A percentile compares a stretch with the other conserved stretches of the same genome.
Conservation (phyloP, 768 basidiomycete species). For the Hygrophoropsis aurantiaca region DNA sequence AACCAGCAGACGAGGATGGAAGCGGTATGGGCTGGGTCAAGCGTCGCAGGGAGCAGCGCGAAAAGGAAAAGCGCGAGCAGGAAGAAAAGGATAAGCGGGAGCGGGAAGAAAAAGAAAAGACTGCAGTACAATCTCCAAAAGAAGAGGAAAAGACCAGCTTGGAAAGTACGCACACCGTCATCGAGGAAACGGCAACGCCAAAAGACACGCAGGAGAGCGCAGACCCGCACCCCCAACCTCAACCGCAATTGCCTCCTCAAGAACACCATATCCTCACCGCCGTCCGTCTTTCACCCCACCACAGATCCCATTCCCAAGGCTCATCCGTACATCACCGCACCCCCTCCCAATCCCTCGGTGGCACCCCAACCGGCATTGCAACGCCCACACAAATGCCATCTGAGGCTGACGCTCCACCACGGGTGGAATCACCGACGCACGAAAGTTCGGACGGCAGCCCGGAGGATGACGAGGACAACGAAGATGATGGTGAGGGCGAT, state of each 20-base stretch:
- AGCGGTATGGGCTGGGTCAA: constrained; percentile 87
- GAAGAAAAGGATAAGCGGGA: constrained; percentile 27
- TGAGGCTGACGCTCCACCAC: constrained; percentile 3
- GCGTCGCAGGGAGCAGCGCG: constrained; percentile 58
- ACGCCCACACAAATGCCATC: constrained; percentile 4
- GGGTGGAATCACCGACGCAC: constrained; percentile 11
- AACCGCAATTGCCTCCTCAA: constrained; percentile 13
- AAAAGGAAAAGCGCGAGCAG: constrained; percentile 43
- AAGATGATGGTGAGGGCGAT: constrained; percentile 6
- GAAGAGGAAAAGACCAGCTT: constrained; percentile 21
- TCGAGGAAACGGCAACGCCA: constrained; percentile 20
- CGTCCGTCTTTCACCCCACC: constrained; percentile 21
- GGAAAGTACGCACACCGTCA: constrained; percentile 21
- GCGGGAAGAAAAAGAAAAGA: constrained; percentile 13
- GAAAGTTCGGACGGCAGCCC: constrained; percentile 7
- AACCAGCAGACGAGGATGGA: constrained; percentile 69
- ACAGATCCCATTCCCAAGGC: constrained; percentile 6
- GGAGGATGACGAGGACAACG: constrained; percentile 15
- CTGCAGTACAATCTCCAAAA: constrained; percentile 1
- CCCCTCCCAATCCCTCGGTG: constrained; percentile 7
- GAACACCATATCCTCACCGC: constrained; percentile 22
- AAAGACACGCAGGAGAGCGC: constrained; percentile 18
- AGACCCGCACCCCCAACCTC: constrained; percentile 3
- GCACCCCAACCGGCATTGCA: constrained; percentile 8
- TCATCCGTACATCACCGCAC: constrained; percentile 4